Base-by-base conservation (phyloP, 2,329 filamentous ascomycete species). In the Chaetothyriales sp. region DNA sequence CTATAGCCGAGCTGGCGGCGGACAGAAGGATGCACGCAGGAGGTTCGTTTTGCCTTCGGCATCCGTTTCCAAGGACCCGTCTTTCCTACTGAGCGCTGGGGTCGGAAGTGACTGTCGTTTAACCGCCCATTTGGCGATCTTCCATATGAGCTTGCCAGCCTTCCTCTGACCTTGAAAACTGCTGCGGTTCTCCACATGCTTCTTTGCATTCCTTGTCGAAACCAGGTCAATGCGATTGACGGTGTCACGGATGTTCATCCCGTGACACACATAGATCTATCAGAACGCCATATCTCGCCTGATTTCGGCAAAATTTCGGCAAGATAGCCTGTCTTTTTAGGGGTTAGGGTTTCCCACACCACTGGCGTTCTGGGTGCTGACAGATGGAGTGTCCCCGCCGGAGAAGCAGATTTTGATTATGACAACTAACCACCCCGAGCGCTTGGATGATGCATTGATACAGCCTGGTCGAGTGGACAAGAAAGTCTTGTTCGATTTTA, bases 391-490 rank as follows among this genome's bases (percentile, higher is more conserved):
- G 1, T 83, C 84, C 1, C 85, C 81, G 2, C 83, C 86, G 61
- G 85, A 90, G 68, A 86, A 85, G 37, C 77, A 84, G 43, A 77
- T 90, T 10, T 75, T 90, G n/a, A 82, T 90, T 69, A 88, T 89
- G 83, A 89, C 85, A 0, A 88, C 84, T 33, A 90, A 90, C 66
- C 77, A 80, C 53, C 81, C 82, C 2, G 82, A 89, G 60, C 73
- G 77, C 13, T 76, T 90, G 0, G 85, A 89, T 62, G 75, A 81
- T 44, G 85, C 84, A 0, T 74, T 92, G 6, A 80, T 88, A 48
- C 74, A 85, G 0, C 84, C 86, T 0, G 85, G 85, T 1, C 74
- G 84, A 1, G 80, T 89, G 1, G 85, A 89, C 57, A 69, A 83
- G 44, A 78, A 83, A 60, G 77, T 89, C 1, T 70, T 71, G 9